Evolutionary conservation across 2,329 filamentous ascomycete genomes (phyloP).

Genomic region (Colletotrichum eremochloae): DNA sequence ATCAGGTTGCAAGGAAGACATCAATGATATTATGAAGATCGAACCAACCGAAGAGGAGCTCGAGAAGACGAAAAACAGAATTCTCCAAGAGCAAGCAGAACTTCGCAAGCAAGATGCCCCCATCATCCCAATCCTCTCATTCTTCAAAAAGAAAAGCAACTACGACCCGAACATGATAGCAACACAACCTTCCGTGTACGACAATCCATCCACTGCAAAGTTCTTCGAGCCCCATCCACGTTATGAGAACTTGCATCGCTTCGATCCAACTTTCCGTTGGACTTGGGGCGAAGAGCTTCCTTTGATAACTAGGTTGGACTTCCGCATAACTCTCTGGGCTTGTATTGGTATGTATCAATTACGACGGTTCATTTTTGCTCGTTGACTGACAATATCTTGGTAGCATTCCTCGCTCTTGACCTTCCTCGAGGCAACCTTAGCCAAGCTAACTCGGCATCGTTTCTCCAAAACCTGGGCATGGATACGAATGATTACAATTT

Average conservation of each 20-base stretch:
- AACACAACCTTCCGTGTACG: conserved; percentile 60
- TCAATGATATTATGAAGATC: neutral
- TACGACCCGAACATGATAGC: conserved; percentile 48
- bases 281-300: conserved; percentile 50
- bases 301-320: conserved; percentile 50
- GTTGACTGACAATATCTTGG: neutral
- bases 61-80: conserved; percentile 24
- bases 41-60: conserved; percentile 32
- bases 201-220: conserved; percentile 56
- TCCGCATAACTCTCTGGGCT: conserved; percentile 44
- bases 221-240: conserved; percentile 51
- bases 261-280: conserved; percentile 51
- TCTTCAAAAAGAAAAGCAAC: conserved; percentile 44
- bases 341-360: conserved; percentile 24
- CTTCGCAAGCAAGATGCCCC: conserved; percentile 45
- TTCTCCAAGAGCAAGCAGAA: conserved; percentile 40
- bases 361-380: neutral
- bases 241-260: conserved; percentile 52
- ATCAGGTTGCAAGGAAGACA: conserved; percentile 1
- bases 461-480: conserved; percentile 56
- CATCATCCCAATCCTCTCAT: conserved; percentile 44
- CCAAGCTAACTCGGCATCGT: conserved; percentile 46
- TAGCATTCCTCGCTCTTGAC: conserved; percentile 46
- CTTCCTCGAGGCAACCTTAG: conserved; percentile 46
- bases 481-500: conserved; percentile 63